These are phyloP conservation scores for Isabelozyma pseudorhagii DNA, from an alignment of 805 yeast genomes.

Conservation along the genomic window DNA sequence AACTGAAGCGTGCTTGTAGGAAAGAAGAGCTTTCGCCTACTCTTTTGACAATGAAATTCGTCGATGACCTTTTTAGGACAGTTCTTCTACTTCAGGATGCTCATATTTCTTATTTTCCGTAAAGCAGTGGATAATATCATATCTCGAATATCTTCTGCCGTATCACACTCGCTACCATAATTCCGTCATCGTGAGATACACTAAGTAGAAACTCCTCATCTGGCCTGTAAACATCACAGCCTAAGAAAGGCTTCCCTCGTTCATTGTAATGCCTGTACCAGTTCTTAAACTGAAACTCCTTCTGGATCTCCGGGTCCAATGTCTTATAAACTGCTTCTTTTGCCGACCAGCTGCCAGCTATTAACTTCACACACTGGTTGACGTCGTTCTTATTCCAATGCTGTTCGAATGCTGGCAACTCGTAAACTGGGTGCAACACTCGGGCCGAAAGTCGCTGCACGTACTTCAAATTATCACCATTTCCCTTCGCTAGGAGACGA, in stretches of 20 bases:
- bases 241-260: conserved; percentile 45
- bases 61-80: no score
- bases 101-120: no score
- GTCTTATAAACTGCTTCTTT: conserved; percentile 75
- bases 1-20: neutral
- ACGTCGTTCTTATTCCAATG: conserved; percentile 10
- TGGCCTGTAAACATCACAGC: conserved; percentile 24
- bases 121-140: neutral
- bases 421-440: conserved; percentile 51
- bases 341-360: conserved; percentile 66
- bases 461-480: conserved; percentile 14
- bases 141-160: conserved; percentile 23
- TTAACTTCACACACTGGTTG: conserved; percentile 23
- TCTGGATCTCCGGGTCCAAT: conserved; percentile 47
- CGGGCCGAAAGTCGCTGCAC: conserved; percentile 41
- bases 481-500: conserved; percentile 33
- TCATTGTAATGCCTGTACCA: conserved; percentile 52
- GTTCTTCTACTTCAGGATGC: no score
- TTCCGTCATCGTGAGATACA: conserved; percentile 64
- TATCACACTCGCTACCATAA: conserved; percentile 54
- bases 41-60: no score
- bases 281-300: conserved; percentile 48
- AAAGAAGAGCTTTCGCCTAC: no score
- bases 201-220: conserved; percentile 51
- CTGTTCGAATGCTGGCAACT: conserved; percentile 26